phyloP scores from a whole-genome alignment of 2,329 filamentous ascomycete species.

The Ceratocystis cubensis region DNA sequence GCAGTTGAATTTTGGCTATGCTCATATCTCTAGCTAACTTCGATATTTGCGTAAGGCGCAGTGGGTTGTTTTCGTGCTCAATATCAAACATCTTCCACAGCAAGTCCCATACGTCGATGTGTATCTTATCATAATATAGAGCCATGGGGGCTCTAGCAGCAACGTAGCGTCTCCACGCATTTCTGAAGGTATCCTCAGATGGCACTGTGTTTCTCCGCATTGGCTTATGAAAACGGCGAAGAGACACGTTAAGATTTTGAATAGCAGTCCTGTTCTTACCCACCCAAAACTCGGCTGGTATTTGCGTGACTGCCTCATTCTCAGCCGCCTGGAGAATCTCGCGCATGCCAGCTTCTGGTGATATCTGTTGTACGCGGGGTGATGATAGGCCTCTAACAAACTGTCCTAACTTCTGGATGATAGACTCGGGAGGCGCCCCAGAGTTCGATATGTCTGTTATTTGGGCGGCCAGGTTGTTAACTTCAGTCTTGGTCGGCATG shows the following conservation, averaged over 20 bases:
- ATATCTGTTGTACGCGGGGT: slow-evolving; percentile 11
- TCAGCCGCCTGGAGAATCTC: slow-evolving; percentile 19
- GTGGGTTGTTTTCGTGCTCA: slow-evolving; percentile 37
- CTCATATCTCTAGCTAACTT: slow-evolving; percentile 54
- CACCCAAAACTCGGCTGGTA: slow-evolving; percentile 8
- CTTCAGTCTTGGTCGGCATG: slow-evolving; percentile 23
- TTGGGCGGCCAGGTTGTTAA: slow-evolving; percentile 24
- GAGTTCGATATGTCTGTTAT: slow-evolving; percentile 15
- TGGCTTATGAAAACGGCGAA: slow-evolving; percentile 20
- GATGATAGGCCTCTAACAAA: slow-evolving; percentile 19
- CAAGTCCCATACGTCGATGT: slow-evolving; percentile 47
- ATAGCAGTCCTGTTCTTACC: slow-evolving; percentile 8
- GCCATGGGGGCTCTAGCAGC: slow-evolving; percentile 35
- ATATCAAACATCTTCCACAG: slow-evolving; percentile 52
- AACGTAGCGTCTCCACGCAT: slow-evolving; percentile 40
- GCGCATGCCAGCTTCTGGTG: not conserved
- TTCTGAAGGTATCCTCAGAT: slow-evolving; percentile 29
- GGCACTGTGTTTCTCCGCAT: slow-evolving; percentile 14
- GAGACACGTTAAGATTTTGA: slow-evolving; percentile 16
- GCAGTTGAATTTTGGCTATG: slow-evolving; percentile 43
- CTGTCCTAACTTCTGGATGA: slow-evolving; percentile 17
- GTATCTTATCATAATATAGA: slow-evolving; percentile 41
- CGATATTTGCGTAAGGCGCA: slow-evolving; percentile 49
- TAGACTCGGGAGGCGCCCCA: slow-evolving; percentile 13
- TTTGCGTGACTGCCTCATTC: slow-evolving; percentile 15